A percentile compares a stretch with the other conserved stretches of the same genome.
Evolutionary conservation across 768 basidiomycete genomes (phyloP).

Genomic region (Lentinula detonsa): DNA sequence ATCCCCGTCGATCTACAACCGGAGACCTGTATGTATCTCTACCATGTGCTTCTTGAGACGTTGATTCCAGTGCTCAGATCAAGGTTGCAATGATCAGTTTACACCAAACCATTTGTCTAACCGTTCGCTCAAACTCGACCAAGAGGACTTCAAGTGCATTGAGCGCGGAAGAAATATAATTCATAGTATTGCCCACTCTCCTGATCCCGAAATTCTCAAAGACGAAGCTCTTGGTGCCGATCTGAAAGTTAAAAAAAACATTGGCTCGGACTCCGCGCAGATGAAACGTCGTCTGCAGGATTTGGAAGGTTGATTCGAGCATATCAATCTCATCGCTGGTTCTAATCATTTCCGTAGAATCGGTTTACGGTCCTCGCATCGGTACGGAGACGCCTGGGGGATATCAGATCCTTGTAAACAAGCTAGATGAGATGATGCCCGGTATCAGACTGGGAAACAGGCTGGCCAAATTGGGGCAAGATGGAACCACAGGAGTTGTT

Average conservation of each 20-base stretch:
- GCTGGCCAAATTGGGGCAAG: conserved; percentile 21
- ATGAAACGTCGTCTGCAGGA: background rate
- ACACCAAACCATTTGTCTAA: background rate
- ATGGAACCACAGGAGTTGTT: background rate
- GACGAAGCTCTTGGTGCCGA: background rate
- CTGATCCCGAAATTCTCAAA: background rate
- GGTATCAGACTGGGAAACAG: conserved; percentile 42
- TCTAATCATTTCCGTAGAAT: conserved; percentile 23
- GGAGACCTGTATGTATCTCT: background rate
- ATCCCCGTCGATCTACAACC: background rate
- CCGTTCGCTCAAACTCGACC: background rate
- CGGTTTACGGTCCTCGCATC: conserved; percentile 33
- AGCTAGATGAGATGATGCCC: conserved; percentile 37
- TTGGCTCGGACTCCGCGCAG: background rate
- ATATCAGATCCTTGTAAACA: conserved; percentile 27
- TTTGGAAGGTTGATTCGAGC: background rate
- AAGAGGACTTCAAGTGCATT: background rate
- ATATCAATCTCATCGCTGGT: background rate
- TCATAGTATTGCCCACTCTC: background rate
- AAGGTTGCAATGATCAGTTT: background rate
- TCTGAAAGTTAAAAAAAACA: background rate
- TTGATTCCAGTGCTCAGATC: background rate
- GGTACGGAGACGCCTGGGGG: conserved; percentile 35
- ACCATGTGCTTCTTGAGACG: background rate
- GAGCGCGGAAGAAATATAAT: background rate